These are phyloP conservation scores for Xanthoconium separans DNA, from an alignment of 1,284 basidiomycete genomes.

Conservation along the genomic window DNA sequence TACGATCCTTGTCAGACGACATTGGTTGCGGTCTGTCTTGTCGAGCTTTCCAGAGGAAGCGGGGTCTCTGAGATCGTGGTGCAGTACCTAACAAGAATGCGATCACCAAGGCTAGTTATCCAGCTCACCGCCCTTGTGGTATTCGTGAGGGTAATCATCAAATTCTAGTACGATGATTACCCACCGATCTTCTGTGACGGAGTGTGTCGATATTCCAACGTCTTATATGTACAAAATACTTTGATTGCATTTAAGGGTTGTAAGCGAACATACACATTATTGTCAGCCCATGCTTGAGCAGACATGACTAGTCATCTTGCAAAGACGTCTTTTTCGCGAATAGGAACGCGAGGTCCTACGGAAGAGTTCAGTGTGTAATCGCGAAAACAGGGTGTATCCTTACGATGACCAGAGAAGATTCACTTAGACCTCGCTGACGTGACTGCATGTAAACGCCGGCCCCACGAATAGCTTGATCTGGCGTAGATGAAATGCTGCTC, in stretches of 20 bases:
- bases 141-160: conserved; percentile 66
- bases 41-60: no score
- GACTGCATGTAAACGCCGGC: not conserved
- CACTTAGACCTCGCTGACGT: conserved; percentile 17
- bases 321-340: conserved; percentile 1
- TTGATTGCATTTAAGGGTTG: conserved; percentile 4
- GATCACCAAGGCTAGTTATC: no score
- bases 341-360: conserved; percentile 29
- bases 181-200: not conserved
- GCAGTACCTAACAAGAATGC: no score
- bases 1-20: no score
- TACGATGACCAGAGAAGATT: conserved; percentile 24
- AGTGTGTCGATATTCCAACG: not conserved
- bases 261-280: not conserved
- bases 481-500: not conserved
- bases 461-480: conserved; percentile 11
- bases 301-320: not conserved
- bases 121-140: no score
- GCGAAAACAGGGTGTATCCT: conserved; percentile 3
- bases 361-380: conserved; percentile 1
- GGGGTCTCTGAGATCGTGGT: no score
- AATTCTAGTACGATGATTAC: conserved; percentile 46
- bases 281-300: not conserved
- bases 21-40: no score
- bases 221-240: not conserved